These are phyloP conservation scores for Colletotrichum siamense DNA, from an alignment of 2,329 filamentous ascomycete genomes.

Conservation along the genomic window DNA sequence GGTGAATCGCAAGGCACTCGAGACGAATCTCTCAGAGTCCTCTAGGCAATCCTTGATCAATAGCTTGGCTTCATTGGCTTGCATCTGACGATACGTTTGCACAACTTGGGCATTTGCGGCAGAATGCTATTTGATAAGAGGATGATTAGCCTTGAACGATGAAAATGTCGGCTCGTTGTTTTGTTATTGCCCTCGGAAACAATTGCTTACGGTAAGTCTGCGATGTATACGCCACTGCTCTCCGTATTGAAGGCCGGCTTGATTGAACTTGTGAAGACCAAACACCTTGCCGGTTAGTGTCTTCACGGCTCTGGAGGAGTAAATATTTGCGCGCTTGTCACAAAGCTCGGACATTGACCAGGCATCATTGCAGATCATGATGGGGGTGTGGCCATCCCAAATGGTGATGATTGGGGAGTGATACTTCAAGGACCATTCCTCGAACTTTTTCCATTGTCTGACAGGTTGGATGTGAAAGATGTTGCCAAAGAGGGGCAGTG, in stretches of 20 bases:
- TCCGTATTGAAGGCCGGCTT: background rate
- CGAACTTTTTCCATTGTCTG: background rate
- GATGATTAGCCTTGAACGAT: background rate
- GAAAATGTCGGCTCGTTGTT: background rate
- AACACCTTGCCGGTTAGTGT: background rate
- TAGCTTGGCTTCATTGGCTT: background rate
- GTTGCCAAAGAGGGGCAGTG: background rate
- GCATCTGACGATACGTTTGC: background rate
- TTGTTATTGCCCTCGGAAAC: background rate
- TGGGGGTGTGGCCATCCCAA: background rate
- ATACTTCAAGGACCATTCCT: background rate
- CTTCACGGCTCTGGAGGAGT: background rate
- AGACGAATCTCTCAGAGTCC: background rate
- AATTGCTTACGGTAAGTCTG: background rate
- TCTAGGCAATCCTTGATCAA: background rate
- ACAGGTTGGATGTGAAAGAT: background rate
- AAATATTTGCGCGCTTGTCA: background rate
- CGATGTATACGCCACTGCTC: background rate
- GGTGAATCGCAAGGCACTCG: background rate
- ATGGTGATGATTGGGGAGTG: background rate
- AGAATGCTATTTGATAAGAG: background rate
- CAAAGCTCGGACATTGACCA: background rate
- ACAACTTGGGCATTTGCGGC: background rate
- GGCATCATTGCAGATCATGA: background rate
- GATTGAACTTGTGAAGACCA: background rate